Evolutionary conservation across 2,329 filamentous ascomycete species (phyloP).

Genomic region (Fusarium musae): DNA sequence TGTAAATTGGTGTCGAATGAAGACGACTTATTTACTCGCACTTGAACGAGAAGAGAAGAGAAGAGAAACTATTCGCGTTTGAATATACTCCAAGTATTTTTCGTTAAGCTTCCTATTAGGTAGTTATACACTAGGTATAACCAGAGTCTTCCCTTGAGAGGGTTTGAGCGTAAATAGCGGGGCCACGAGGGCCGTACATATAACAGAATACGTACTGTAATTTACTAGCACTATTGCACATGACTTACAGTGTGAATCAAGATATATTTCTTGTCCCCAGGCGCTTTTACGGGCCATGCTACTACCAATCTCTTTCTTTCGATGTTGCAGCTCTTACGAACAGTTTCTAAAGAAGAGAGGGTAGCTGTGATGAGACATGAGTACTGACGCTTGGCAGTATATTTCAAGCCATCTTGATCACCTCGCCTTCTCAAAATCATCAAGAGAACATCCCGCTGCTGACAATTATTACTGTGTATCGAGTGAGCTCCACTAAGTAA

Average conservation of each 20-base stretch:
- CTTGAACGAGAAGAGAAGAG: background rate
- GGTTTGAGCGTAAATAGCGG: background rate
- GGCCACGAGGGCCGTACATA: background rate
- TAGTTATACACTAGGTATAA: background rate
- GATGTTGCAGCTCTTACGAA: background rate
- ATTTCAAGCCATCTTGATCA: background rate
- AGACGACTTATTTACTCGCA: background rate
- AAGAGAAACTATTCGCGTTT: background rate
- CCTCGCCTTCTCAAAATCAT: background rate
- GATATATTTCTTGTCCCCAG: background rate
- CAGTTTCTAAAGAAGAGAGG: background rate
- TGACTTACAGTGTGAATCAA: background rate
- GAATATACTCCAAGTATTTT: background rate
- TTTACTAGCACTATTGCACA: background rate
- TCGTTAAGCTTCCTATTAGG: background rate
- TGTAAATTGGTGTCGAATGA: background rate
- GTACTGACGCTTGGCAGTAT: background rate
- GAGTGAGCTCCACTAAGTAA: slow-evolving; percentile 31
- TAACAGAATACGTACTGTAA: background rate
- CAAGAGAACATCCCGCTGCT: background rate
- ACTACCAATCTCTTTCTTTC: background rate
- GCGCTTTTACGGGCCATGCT: background rate
- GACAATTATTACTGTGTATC: slow-evolving; percentile 5
- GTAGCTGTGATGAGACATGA: background rate
- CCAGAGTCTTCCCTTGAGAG: background rate